Evolutionary conservation across 2,329 filamentous ascomycete genomes (phyloP).

Genomic region (Fusarium mundagurra): DNA sequence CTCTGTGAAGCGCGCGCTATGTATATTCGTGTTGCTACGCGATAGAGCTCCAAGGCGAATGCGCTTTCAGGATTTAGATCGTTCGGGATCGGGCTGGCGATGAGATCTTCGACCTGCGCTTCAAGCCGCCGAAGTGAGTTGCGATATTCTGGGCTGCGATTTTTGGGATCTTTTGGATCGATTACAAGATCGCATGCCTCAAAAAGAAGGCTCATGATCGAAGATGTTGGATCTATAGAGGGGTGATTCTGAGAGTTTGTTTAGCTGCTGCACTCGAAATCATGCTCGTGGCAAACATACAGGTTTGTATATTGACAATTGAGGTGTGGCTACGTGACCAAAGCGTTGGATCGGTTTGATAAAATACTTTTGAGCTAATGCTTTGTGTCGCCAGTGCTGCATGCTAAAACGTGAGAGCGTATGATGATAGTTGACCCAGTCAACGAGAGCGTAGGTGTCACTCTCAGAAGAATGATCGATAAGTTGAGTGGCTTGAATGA

Average conservation of each 20-base stretch:
- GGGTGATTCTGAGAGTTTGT: background rate
- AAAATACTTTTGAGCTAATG: background rate
- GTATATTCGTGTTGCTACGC: slow-evolving; percentile 29
- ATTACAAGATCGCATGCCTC: slow-evolving; percentile 17
- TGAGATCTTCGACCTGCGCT: background rate
- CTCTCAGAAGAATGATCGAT: background rate
- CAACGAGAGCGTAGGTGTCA: slow-evolving; percentile 14
- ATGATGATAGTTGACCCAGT: slow-evolving; percentile 37
- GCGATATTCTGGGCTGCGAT: slow-evolving; percentile 8
- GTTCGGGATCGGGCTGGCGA: background rate
- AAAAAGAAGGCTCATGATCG: slow-evolving; percentile 27
- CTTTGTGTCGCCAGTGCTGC: slow-evolving; percentile 24
- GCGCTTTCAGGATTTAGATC: background rate
- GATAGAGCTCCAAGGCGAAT: slow-evolving; percentile 13
- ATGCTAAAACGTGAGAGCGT: slow-evolving; percentile 31
- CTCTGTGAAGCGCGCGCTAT: slow-evolving; percentile 36
- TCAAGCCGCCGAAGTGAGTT: slow-evolving; percentile 17
- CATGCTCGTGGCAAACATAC: background rate
- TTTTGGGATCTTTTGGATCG: slow-evolving; percentile 23
- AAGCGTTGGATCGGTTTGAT: accelerated
- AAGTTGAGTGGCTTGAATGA: slow-evolving; percentile 17
- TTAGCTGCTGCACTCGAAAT: background rate
- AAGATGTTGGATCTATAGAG: slow-evolving; percentile 14
- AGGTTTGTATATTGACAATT: background rate
- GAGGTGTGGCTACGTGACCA: background rate